Conservation (phyloP, 345 rosid species). For the Lumnitzera littorea region DNA sequence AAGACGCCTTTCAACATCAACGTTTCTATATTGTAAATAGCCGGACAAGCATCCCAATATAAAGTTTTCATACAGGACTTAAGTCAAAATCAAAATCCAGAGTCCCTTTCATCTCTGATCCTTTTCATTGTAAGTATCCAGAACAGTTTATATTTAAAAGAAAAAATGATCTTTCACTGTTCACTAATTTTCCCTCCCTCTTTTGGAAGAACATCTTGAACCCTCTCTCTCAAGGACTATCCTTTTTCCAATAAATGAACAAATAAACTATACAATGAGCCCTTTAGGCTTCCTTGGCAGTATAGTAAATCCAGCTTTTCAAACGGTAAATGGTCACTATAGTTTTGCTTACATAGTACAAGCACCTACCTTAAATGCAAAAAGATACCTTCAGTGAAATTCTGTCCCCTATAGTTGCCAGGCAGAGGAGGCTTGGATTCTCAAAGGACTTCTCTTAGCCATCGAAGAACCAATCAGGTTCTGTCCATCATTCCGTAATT, state of each 20-base stretch:
- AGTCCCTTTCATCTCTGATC: neutral
- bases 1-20: too few relatives aligned
- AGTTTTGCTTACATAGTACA: neutral
- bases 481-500: slow-evolving; percentile 8
- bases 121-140: too few relatives aligned
- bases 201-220: slow-evolving; percentile 4
- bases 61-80: too few relatives aligned
- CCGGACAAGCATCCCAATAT: too few relatives aligned
- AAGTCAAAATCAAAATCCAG: neutral
- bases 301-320: slow-evolving; percentile 19
- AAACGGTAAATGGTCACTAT: slow-evolving; percentile 1
- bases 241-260: slow-evolving; percentile 47
- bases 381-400: too few relatives aligned
- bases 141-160: neutral
- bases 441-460: too few relatives aligned
- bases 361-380: neutral
- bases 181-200: slow-evolving; percentile 18
- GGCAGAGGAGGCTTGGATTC: slow-evolving; percentile 15
- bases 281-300: slow-evolving; percentile 13
- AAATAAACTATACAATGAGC: slow-evolving; percentile 54
- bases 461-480: neutral
- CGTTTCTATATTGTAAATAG: too few relatives aligned
- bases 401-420: too few relatives aligned
- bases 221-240: slow-evolving; percentile 19
- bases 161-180: slow-evolving; percentile 3